Evolutionary conservation across 1,139 yeast genomes (phyloP).

Genomic region (Saccharomyces pastorianus): DNA sequence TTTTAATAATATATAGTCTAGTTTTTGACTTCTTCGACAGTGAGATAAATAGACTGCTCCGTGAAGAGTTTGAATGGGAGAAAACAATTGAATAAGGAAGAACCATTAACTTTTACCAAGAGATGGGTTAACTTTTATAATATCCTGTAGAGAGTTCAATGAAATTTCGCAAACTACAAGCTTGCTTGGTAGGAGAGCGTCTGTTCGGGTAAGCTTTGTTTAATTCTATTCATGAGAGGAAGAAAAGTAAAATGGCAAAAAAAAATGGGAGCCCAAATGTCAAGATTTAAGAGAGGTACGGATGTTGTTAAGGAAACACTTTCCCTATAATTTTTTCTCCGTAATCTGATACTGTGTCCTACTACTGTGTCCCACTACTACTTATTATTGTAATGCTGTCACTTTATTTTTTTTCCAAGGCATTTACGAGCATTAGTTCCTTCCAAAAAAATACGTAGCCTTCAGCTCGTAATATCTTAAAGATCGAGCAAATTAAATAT

Average conservation of each 20-base stretch:
- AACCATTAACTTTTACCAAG: neutral
- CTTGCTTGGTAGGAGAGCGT: neutral
- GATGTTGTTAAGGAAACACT: neutral
- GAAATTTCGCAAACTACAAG: neutral
- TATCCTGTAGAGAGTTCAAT: neutral
- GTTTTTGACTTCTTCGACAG: constrained; percentile 82
- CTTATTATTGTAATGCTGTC: too few species aligned
- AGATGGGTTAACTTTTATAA: constrained; percentile 3
- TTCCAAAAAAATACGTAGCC: too few species aligned
- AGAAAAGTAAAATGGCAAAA: too few species aligned
- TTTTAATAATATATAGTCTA: constrained; percentile 25
- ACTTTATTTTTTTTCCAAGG: neutral
- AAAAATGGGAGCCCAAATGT: neutral
- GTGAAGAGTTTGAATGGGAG: constrained; percentile 33
- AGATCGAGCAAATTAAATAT: too few species aligned
- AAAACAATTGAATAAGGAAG: neutral
- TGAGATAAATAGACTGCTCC: constrained; percentile 54
- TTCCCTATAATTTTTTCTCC: too few species aligned
- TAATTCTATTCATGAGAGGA: too few species aligned
- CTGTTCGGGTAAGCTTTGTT: neutral
- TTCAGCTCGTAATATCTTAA: too few species aligned
- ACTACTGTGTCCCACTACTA: too few species aligned
- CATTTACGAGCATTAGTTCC: too few species aligned
- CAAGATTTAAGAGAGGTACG: neutral
- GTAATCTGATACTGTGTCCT: too few species aligned